Conservation (phyloP, 2,329 filamentous ascomycete species). For the Penicillium sp. region DNA sequence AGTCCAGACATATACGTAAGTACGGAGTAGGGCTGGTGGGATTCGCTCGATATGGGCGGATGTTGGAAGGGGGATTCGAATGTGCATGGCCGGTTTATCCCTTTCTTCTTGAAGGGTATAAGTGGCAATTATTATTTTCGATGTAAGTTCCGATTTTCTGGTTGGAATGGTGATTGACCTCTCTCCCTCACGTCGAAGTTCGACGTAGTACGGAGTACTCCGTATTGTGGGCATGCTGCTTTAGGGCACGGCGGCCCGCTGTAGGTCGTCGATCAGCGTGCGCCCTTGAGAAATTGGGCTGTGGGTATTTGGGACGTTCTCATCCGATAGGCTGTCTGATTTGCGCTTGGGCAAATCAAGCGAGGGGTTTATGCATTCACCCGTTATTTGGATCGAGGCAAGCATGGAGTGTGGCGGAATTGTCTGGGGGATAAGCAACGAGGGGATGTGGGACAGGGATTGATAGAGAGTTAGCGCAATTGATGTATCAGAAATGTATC, state of each 20-base stretch:
- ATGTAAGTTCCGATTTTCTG: not conserved
- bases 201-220: not conserved
- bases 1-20: not conserved
- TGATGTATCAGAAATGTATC: slow-evolving; percentile 6
- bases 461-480: not conserved
- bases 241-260: not conserved
- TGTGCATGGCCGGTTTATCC: not conserved
- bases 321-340: slow-evolving; percentile 1
- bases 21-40: not conserved
- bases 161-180: slow-evolving; percentile 1
- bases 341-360: not conserved
- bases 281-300: not conserved
- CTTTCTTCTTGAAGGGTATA: not conserved
- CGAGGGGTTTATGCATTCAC: slow-evolving; percentile 2
- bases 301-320: not conserved
- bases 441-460: not conserved
- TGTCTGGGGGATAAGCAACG: slow-evolving; percentile 6
- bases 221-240: not conserved
- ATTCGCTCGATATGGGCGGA: not conserved
- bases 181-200: slow-evolving; percentile 4
- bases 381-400: not conserved
- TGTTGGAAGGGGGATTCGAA: not conserved
- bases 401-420: slow-evolving; percentile 1
- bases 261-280: slow-evolving; percentile 6
- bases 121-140: not conserved